Base-by-base conservation (phyloP, 192 early-diverging fungal genomes). In the Spinellus fusiger region DNA sequence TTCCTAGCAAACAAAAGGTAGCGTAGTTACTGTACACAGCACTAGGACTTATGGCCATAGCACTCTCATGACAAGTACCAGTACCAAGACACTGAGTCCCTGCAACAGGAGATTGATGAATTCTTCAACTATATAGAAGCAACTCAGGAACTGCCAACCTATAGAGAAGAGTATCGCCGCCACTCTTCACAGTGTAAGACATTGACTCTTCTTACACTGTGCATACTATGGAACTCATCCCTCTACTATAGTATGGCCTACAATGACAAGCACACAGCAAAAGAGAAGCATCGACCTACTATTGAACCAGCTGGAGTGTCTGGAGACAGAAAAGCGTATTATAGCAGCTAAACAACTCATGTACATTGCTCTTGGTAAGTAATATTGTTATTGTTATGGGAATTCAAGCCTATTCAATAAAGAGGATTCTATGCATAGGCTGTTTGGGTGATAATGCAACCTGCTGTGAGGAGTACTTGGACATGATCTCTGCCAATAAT, bases 331-430 rank as follows among this genome's bases (percentile, higher is more conserved):
- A 4, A 67, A 66, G 44, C 69, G 89, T 28, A 66, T 80, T 13
- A 69, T 54, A 4, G 76, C 86, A 8, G 79, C 80, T 1, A 77
- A 76, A 44, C 75, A 74, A 50, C 51, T 91, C 31, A 66, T 87
- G 9, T 88, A 86, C 50, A 80, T 89, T 61, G 67, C 86, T 1
- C 81, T 88, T 74, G 88, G 87, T 89, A 73, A 20, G 3, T 64
- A 26, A 8, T 50, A 12, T 18, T 26, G 48, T 46, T 12, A 47
- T 46, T 10, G n/a, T 5, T 47, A 5, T 12, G 22, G 23, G 23
- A 22, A 33, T 20, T n/a, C 38, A 46, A 33, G 69, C 73, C 31
- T 75, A 77, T 16, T 86, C 86, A 28, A 32, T 89, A 27, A 46
- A 78, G 29, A 66, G 59, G 52, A 90, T 90, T 22, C 61, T 69